Base-by-base conservation (phyloP, 768 basidiomycete species). In the Hortiboletus campestris region DNA sequence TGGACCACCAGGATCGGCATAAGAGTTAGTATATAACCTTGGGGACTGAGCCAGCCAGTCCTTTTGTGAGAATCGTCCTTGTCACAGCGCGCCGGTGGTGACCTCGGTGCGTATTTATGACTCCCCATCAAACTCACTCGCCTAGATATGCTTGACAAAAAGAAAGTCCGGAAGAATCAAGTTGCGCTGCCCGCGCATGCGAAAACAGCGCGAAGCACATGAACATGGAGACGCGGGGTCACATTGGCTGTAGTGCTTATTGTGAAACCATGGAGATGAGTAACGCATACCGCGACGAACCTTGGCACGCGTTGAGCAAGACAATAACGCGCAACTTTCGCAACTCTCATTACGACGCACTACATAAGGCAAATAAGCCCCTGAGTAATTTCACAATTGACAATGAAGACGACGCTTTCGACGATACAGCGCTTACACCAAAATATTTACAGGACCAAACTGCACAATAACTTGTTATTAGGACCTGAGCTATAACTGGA, bases 21-120 rank as follows among this genome's bases (percentile, higher is more conserved):
- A 57, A 60, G 52, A 44, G 25, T 31, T 52, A 68, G 54, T 22
- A 45, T 68, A 66, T 31, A 51, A 46, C 20, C 6, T 56, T 47
- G 49, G n/a, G 57, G 68, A 70, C 68, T 66, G 68, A 56, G 41
- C 68, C 68, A 64, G 68, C 60, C 66, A 70, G 66, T 56, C 68
- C 51, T 55, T 57, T 62, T 46, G 60, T 43, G 62, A 39, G 53
- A 57, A 55, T 49, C 39, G 57, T 59, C 65, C 61, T 46, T 55
- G 35, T 22, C 17, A 50, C 28, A 49, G 50, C 51, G 34, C 46
- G 40, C 4, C 3, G 45, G 28, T 16, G 29, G 52, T 25, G 45
- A 45, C 17, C 42, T 40, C 51, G 38, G 40, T 28, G 46, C 39
- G 57, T 64, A 61, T 68, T 69, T 69, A 70, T 66, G 59, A 54